Conservation (phyloP, 176 grass and related monocot genomes). For the Microstegium vimineum region DNA sequence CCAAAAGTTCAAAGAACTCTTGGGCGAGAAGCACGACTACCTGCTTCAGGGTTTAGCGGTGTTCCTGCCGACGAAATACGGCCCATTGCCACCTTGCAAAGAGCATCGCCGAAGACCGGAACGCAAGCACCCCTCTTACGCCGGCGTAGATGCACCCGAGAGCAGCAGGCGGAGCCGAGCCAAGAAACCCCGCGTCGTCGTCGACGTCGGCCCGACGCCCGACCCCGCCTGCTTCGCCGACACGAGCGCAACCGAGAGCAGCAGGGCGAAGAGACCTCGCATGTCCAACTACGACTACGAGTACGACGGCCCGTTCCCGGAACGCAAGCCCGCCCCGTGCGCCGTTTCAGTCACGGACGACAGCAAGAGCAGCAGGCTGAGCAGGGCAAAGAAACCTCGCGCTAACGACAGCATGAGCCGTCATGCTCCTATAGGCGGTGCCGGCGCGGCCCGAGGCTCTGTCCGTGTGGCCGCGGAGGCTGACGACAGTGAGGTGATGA, state of each 20-base stretch:
- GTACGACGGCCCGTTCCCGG: too few species aligned
- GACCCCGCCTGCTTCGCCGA: not conserved
- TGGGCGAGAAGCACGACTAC: not conserved
- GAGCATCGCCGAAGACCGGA: too few species aligned
- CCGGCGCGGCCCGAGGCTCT: not conserved
- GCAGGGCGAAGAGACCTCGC: not conserved
- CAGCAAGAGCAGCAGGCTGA: not conserved
- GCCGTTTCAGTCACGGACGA: too few species aligned
- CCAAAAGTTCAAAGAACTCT: not conserved
- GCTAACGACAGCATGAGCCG: not conserved
- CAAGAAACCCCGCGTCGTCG: not conserved
- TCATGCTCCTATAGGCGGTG: not conserved
- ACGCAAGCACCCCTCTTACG: too few species aligned
- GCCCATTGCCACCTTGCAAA: not conserved
- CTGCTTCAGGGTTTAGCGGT: not conserved
- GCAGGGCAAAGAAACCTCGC: not conserved
- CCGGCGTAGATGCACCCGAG: too few species aligned
- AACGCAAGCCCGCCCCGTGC: too few species aligned
- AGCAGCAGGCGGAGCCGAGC: not conserved
- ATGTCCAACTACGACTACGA: too few species aligned
- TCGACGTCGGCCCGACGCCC: not conserved
- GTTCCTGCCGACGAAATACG: not conserved
- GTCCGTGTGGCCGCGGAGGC: not conserved
- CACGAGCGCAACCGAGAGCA: not conserved
- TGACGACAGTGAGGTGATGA: not conserved